Evolutionary conservation across 495 filamentous ascomycete genomes (phyloP), one percentile per base, ranked within the genome.

Genomic region (Ramalina intermedia): DNA sequence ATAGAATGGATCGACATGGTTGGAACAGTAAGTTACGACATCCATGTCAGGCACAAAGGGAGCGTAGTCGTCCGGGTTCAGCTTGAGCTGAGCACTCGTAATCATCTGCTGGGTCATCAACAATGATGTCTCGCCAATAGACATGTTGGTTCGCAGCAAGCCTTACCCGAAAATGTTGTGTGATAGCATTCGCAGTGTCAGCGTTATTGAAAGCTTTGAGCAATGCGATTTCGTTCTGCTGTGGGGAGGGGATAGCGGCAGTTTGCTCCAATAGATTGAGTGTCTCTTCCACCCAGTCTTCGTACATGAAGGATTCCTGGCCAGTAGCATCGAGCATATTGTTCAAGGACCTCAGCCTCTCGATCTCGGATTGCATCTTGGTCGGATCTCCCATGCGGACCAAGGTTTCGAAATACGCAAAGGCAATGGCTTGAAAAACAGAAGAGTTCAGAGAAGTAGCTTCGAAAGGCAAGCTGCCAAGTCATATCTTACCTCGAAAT

Each of bases 351-450:
- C 72, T 75, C 53, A 98, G 69, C 38, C 90, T 80, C 18, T 69
- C 66, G 43, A 78, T 62, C 63, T 98, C 90, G 46, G 70, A 70
- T 37, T 80, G 71, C 49, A 87, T 68, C 47, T 75, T 76, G 46
- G 72, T 66, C 21, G 69, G 66, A 59, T 88, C 80, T 49, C 78
- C 78, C 21, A 72, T 61, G 50, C 73, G 75, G 48, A 88, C 70
- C 18, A 98, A 70, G 33, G 76, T 79, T 66, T 98, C 91, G 55
- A 93, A 94, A 66, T 94, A 96, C 46, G 79, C 79, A 62, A 94
- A 98, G 17, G 79, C 90, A 61, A 94, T 81, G 38, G 91, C 91
- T 96, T 52, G 6, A 33, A 40, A 40, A 63, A 55, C 35, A 47
- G 26, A 27, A 37, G 17, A 40, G 41, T 49, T 56, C 14, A 49